phyloP scores from a whole-genome alignment of 2,329 filamentous ascomycete genomes.

The Alternaria atra region DNA sequence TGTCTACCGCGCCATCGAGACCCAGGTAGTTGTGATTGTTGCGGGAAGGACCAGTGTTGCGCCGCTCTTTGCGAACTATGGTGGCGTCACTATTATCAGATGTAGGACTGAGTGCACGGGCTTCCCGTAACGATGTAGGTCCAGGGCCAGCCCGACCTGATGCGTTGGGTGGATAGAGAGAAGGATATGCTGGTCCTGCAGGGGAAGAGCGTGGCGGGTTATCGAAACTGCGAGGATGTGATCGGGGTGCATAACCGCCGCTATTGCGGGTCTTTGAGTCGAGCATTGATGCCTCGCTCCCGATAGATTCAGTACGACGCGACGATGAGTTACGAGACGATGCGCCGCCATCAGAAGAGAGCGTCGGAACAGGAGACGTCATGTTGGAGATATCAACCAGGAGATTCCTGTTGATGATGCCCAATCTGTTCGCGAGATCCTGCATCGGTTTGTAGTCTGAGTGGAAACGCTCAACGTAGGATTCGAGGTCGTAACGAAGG shows the following conservation, averaged over 20 bases:
- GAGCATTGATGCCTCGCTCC: slow-evolving; percentile 48
- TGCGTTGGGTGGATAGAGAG: slow-evolving; percentile 28
- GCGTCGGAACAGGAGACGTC: slow-evolving; percentile 61
- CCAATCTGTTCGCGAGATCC: slow-evolving; percentile 75
- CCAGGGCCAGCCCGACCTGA: slow-evolving; percentile 28
- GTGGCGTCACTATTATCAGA: slow-evolving; percentile 44
- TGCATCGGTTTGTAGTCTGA: slow-evolving; percentile 76
- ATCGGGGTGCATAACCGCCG: slow-evolving; percentile 64
- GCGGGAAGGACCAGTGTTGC: slow-evolving; percentile 31
- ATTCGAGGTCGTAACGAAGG: slow-evolving; percentile 71
- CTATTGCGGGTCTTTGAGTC: slow-evolving; percentile 64
- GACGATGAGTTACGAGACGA: slow-evolving; percentile 55
- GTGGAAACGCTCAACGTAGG: slow-evolving; percentile 80
- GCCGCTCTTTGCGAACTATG: slow-evolving; percentile 33
- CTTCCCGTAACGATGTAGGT: slow-evolving; percentile 31
- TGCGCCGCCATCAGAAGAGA: slow-evolving; percentile 51
- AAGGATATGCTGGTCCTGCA: slow-evolving; percentile 34
- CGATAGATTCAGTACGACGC: slow-evolving; percentile 55
- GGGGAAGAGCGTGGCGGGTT: slow-evolving; percentile 42
- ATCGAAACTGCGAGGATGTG: slow-evolving; percentile 38
- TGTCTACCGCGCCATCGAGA: slow-evolving; percentile 42
- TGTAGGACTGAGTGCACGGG: slow-evolving; percentile 34
- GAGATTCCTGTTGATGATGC: slow-evolving; percentile 78
- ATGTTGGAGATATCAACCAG: slow-evolving; percentile 68
- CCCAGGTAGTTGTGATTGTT: slow-evolving; percentile 33